These are phyloP conservation scores for Suillus discolor DNA, from an alignment of 768 basidiomycete species.

Conservation along the genomic window DNA sequence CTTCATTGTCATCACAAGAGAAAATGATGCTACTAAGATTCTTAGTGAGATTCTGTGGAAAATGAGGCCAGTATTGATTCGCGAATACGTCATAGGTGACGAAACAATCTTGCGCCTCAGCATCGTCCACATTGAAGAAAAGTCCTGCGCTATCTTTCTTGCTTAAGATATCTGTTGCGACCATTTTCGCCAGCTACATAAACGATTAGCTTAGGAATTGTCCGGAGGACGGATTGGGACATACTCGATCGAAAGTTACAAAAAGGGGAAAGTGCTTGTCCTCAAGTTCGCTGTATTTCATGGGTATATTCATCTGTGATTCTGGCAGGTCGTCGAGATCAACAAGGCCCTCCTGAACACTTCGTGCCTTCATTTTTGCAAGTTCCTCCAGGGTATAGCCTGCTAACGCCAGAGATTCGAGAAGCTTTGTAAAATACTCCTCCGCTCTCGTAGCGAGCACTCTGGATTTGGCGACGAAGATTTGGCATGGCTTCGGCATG, in stretches of 20 bases:
- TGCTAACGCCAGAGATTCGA: slow-evolving; percentile 43
- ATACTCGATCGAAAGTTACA: slow-evolving; percentile 62
- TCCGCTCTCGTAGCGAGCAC: slow-evolving; percentile 69
- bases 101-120: slow-evolving; percentile 22
- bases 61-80: slow-evolving; percentile 59
- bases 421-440: slow-evolving; percentile 59
- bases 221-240: slow-evolving; percentile 11
- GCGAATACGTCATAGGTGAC: slow-evolving; percentile 53
- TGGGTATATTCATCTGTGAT: slow-evolving; percentile 37
- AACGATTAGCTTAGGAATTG: not conserved
- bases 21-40: slow-evolving; percentile 46
- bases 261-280: slow-evolving; percentile 73
- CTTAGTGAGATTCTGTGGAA: slow-evolving; percentile 52
- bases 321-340: slow-evolving; percentile 42
- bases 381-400: slow-evolving; percentile 43
- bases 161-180: slow-evolving; percentile 25
- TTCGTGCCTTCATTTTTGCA: slow-evolving; percentile 23
- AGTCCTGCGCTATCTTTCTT: slow-evolving; percentile 11
- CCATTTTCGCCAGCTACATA: slow-evolving; percentile 27
- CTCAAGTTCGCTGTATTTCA: slow-evolving; percentile 53
- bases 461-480: slow-evolving; percentile 74
- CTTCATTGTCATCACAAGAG: not conserved
- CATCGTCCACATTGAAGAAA: slow-evolving; percentile 20
- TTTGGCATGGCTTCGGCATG: slow-evolving; percentile 56
- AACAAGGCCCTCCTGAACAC: slow-evolving; percentile 26